Percentiles rank a stretch among this genome's conserved stretches.
Conservation (phyloP, 257 asterid species). For the Przewalskia tangutica region DNA sequence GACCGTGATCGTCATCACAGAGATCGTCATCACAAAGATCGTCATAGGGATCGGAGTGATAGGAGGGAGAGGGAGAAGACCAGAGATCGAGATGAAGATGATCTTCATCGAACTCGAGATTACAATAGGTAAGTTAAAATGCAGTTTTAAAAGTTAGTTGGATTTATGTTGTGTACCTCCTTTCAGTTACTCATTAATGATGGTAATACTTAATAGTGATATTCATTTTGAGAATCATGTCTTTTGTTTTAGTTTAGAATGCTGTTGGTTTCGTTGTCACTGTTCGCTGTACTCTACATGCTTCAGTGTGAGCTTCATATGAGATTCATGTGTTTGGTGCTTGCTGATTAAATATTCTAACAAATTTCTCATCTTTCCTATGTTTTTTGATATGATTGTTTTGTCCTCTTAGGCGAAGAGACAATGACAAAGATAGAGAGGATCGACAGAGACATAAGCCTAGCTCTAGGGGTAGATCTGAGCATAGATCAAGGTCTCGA, state of each 20-base stretch:
- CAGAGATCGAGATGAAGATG: conserved; percentile 62
- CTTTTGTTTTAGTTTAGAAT: not conserved
- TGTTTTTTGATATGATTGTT: not conserved
- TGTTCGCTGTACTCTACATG: not conserved
- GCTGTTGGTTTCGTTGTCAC: not conserved
- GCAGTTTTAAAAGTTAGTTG: not conserved
- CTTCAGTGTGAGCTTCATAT: not conserved
- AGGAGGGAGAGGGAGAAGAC: conserved; percentile 62
- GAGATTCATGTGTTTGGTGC: not conserved
- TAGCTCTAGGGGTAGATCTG: conserved; percentile 55
- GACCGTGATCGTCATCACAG: conserved; percentile 61
- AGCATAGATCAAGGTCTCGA: conserved; percentile 65
- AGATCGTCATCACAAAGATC: conserved; percentile 61
- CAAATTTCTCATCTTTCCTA: not conserved
- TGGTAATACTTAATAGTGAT: not conserved
- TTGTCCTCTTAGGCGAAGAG: conserved; percentile 47
- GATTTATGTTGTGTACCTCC: not conserved
- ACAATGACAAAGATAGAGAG: conserved; percentile 61
- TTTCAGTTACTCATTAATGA: not conserved
- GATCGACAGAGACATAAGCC: conserved; percentile 58
- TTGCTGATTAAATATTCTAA: not conserved
- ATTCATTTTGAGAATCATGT: not conserved
- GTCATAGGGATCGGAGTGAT: conserved; percentile 62
- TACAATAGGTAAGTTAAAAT: conserved; percentile 46
- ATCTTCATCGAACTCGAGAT: conserved; percentile 51